Evolutionary conservation across 306 rosid genomes (phyloP).

Genomic region (Vigna unguiculata): DNA sequence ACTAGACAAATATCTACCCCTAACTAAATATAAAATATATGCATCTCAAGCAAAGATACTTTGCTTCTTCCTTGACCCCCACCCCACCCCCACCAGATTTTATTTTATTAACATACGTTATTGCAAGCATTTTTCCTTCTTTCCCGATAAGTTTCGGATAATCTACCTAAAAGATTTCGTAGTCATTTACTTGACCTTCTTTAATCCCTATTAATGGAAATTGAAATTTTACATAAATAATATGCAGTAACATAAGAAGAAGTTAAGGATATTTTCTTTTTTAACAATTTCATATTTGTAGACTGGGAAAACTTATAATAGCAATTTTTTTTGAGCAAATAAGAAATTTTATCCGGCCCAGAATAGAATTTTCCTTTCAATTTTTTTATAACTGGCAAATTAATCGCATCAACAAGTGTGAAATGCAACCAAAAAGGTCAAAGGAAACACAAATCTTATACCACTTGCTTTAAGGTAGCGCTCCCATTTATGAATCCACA

Average conservation of each 20-base stretch:
- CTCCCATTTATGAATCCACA: conserved; percentile 55
- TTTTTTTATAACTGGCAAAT: conserved; percentile 15
- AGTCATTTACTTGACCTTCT: conserved; percentile 1
- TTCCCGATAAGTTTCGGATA: background rate
- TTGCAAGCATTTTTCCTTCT: background rate
- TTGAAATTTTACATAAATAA: conserved; percentile 9
- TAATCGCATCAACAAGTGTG: conserved; percentile 19
- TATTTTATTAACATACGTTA: conserved; percentile 9
- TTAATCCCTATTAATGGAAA: background rate
- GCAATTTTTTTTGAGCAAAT: conserved; percentile 2
- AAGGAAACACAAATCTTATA: conserved; percentile 36
- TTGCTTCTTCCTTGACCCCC: background rate
- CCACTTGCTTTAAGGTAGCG: conserved; percentile 56
- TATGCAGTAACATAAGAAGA: conserved; percentile 5
- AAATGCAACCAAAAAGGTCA: conserved; percentile 27
- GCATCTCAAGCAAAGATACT: background rate
- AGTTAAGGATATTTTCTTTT: conserved; percentile 15
- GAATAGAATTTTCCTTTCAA: background rate
- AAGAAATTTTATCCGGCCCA: conserved; percentile 6
- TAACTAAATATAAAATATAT: conserved; percentile 4
- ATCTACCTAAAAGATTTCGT: conserved; percentile 12
- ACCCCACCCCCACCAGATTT: no score
- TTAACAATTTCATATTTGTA: conserved; percentile 17
- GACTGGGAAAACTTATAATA: conserved; percentile 21
- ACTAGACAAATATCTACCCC: background rate